These are phyloP conservation scores for Hamamelis virginiana DNA, from an alignment of 164 flowering plant genomes.

Conservation along the genomic window DNA sequence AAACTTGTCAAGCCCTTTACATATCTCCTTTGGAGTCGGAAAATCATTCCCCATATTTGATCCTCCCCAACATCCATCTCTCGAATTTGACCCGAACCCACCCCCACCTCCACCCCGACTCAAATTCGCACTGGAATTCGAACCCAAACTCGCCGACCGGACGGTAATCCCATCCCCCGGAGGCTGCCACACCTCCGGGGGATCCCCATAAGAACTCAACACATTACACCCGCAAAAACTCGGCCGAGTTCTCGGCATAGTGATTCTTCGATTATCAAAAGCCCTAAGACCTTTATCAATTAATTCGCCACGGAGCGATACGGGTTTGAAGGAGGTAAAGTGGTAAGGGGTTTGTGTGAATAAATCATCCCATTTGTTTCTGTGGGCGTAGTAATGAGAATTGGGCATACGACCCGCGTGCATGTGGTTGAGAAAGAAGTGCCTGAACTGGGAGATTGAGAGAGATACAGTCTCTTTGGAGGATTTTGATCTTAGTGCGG, in stretches of 20 bases:
- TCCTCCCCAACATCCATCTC: conserved; percentile 80
- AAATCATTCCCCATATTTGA: conserved; percentile 69
- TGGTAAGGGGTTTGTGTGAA: conserved; percentile 34
- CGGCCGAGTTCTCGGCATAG: not conserved
- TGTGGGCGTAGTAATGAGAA: conserved; percentile 27
- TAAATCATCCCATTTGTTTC: conserved; percentile 37
- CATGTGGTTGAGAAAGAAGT: conserved; percentile 45
- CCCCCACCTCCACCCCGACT: conserved; percentile 34
- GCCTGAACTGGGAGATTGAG: conserved; percentile 44
- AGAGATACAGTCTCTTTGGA: conserved; percentile 39
- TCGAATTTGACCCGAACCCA: conserved; percentile 46
- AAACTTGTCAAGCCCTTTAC: conserved; percentile 87
- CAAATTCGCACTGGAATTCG: conserved; percentile 8
- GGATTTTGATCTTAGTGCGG: conserved; percentile 59
- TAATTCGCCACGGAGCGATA: conserved; percentile 49
- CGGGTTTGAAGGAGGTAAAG: conserved; percentile 52
- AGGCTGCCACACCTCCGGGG: conserved; percentile 88
- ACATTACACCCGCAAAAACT: conserved; percentile 7
- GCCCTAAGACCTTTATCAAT: conserved; percentile 28
- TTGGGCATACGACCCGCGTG: conserved; percentile 44
- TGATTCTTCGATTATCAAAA: conserved; percentile 8
- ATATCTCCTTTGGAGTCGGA: conserved; percentile 92
- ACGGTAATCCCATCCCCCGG: conserved; percentile 57
- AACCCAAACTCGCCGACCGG: conserved; percentile 21
- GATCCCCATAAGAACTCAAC: conserved; percentile 57